These are phyloP conservation scores for Hyphodiscus sp. DNA, from an alignment of 2,329 filamentous ascomycete genomes.

Conservation along the genomic window DNA sequence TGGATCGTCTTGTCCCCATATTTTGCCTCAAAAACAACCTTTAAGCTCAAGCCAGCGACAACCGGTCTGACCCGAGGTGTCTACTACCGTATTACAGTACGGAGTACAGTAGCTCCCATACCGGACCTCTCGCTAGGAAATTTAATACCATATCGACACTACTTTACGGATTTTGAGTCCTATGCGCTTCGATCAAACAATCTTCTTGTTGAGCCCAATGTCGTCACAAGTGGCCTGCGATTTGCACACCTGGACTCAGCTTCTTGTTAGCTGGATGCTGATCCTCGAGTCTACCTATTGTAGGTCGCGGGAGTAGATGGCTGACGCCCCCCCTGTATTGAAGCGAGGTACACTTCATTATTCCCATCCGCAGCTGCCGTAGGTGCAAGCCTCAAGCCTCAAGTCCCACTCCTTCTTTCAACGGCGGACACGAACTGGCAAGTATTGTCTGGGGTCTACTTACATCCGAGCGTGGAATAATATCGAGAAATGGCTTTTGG, in stretches of 20 bases:
- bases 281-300: not conserved
- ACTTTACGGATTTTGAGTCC: not conserved
- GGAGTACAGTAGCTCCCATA: too few relatives aligned
- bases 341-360: not conserved
- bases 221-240: not conserved
- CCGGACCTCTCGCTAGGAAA: not conserved
- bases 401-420: not conserved
- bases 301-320: not conserved
- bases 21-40: conserved; percentile 4
- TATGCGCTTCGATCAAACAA: not conserved
- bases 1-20: not conserved
- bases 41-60: conserved; percentile 11
- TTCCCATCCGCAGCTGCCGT: conserved; percentile 12
- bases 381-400: conserved; percentile 1
- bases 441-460: conserved; percentile 10
- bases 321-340: not conserved
- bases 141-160: not conserved
- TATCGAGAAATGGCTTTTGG: conserved; percentile 12
- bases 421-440: not conserved
- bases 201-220: not conserved
- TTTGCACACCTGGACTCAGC: not conserved
- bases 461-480: conserved; percentile 13
- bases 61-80: not conserved
- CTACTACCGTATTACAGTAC: too few relatives aligned
- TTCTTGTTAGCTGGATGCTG: not conserved